Percentiles rank a stretch among this genome's conserved stretches.
Conservation (phyloP, 2,329 filamentous ascomycete species). For the Leptographium wingfieldii region DNA sequence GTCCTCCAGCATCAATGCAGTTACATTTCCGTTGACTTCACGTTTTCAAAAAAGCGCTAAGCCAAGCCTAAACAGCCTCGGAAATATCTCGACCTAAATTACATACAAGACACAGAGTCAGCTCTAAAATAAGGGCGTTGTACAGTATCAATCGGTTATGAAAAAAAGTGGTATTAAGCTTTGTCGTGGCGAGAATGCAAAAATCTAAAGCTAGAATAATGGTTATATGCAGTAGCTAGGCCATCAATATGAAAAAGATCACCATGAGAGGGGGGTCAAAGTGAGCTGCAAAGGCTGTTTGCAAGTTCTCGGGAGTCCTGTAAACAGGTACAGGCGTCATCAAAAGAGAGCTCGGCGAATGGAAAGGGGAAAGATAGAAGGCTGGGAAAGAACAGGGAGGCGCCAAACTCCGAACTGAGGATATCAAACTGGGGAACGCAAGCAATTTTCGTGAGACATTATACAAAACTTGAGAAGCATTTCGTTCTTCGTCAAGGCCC, state of each 20-base stretch:
- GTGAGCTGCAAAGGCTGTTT: background rate
- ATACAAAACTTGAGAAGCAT: constrained; percentile 15
- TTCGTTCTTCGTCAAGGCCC: constrained; percentile 13
- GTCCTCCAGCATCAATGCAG: too few species aligned
- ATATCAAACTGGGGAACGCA: constrained; percentile 15
- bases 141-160: background rate
- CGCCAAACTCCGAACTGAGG: constrained; percentile 17
- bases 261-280: background rate
- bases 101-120: too few species aligned
- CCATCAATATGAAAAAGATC: background rate
- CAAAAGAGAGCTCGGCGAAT: background rate
- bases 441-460: constrained; percentile 19
- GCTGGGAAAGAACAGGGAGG: background rate
- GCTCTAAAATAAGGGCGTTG: too few species aligned
- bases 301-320: background rate
- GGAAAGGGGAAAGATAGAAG: background rate
- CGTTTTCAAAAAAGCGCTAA: too few species aligned
- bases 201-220: background rate
- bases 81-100: too few species aligned
- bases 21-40: too few species aligned
- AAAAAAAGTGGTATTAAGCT: background rate
- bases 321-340: background rate
- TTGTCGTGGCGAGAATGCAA: background rate
- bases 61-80: too few species aligned
- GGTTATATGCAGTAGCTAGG: background rate